These are phyloP conservation scores for Alternaria sp. DNA, from an alignment of 2,329 filamentous ascomycete species.

Conservation along the genomic window DNA sequence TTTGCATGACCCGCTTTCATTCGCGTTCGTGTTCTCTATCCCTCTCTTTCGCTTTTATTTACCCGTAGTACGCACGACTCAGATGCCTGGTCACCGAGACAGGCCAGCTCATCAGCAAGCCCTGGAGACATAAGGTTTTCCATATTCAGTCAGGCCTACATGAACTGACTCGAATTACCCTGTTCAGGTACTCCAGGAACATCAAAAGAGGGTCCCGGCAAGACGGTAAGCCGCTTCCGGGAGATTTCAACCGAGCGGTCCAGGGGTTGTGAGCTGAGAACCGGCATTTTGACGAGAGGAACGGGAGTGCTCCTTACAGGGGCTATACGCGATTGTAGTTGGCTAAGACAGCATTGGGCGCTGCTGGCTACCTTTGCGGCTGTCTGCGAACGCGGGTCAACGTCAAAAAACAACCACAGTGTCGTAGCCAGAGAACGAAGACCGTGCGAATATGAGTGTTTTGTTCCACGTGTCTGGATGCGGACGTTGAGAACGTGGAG, in stretches of 20 bases:
- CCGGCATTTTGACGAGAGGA: slow-evolving; percentile 7
- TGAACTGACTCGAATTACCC: slow-evolving; percentile 16
- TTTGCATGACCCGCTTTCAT: slow-evolving; percentile 6
- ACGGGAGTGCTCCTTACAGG: slow-evolving; percentile 4
- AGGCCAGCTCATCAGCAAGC: slow-evolving; percentile 1
- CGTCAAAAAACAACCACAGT: slow-evolving; percentile 6
- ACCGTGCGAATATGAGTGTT: neutral
- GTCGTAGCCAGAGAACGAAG: neutral
- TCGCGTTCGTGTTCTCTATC: slow-evolving; percentile 15
- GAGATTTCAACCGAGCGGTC: slow-evolving; percentile 21
- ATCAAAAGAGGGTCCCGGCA: slow-evolving; percentile 9
- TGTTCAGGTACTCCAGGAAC: slow-evolving; percentile 10
- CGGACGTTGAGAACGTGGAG: slow-evolving; percentile 17
- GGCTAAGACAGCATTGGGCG: slow-evolving; percentile 6
- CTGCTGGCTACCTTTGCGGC: slow-evolving; percentile 7
- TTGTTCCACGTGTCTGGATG: slow-evolving; percentile 11
- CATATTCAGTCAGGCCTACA: slow-evolving; percentile 2
- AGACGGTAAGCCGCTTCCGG: slow-evolving; percentile 19
- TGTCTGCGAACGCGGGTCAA: slow-evolving; percentile 13
- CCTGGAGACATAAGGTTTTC: neutral
- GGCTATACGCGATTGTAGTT: neutral
- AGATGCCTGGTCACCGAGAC: slow-evolving; percentile 2
- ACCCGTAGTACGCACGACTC: slow-evolving; percentile 12
- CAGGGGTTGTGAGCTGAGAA: slow-evolving; percentile 19
- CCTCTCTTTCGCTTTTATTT: slow-evolving; percentile 14